phyloP scores from a whole-genome alignment of 139 green algal genomes.

The Ulvella scutata region DNA sequence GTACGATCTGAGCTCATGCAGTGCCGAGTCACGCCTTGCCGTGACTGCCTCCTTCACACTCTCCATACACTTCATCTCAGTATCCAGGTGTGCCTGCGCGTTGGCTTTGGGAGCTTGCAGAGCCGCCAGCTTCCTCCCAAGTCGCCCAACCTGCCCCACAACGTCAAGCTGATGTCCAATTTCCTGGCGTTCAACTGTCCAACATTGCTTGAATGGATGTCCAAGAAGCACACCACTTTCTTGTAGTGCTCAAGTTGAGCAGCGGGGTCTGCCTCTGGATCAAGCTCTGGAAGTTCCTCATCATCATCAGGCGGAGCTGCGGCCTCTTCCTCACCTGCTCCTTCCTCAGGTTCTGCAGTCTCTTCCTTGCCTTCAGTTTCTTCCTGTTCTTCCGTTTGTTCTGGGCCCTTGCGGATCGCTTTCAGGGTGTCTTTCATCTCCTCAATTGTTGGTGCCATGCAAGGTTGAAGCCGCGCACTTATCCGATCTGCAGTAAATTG shows the following conservation, averaged over 20 bases:
- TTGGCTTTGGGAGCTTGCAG: background rate
- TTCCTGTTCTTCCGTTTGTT: background rate
- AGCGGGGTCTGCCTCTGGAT: background rate
- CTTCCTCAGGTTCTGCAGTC: background rate
- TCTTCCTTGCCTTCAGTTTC: background rate
- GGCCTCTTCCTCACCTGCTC: background rate
- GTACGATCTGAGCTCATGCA: background rate
- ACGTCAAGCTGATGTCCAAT: background rate
- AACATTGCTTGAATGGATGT: no score
- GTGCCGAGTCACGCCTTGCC: background rate
- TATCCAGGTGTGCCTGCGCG: background rate
- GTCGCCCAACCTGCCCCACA: background rate
- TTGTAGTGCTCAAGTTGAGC: background rate
- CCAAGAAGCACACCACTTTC: background rate
- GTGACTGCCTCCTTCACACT: background rate
- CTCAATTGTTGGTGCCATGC: background rate
- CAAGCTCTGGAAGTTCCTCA: background rate
- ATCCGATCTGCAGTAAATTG: background rate
- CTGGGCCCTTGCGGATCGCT: background rate
- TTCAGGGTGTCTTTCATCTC: background rate
- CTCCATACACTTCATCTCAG: background rate
- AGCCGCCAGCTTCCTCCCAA: background rate
- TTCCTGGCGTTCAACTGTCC: no score
- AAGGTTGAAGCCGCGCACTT: background rate
- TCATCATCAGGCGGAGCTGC: background rate